These are phyloP conservation scores for Xylariaceae sp. DNA, from an alignment of 2,329 filamentous ascomycete genomes.

Conservation along the genomic window DNA sequence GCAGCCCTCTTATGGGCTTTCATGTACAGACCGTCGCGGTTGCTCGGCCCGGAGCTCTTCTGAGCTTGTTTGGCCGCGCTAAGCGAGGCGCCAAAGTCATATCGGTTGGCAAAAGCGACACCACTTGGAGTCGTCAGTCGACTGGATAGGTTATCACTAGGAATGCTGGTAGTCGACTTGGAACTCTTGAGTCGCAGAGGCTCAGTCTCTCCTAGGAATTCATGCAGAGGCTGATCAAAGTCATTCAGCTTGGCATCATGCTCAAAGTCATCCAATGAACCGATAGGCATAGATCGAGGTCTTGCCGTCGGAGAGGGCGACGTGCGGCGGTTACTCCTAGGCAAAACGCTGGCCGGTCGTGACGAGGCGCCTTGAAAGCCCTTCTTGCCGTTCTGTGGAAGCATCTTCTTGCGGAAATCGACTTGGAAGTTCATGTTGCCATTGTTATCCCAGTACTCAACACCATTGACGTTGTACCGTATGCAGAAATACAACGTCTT, in stretches of 20 bases:
- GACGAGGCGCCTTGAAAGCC: constrained; percentile 47
- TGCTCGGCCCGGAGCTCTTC: constrained; percentile 53
- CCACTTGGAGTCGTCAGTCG: constrained; percentile 54
- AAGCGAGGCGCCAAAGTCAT: constrained; percentile 93
- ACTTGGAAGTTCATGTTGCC: constrained; percentile 82
- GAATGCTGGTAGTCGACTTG: constrained; percentile 59
- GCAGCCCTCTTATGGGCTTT: constrained; percentile 44
- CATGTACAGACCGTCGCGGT: constrained; percentile 48
- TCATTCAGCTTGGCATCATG: constrained; percentile 51
- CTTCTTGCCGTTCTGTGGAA: constrained; percentile 57
- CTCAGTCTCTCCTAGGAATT: constrained; percentile 61
- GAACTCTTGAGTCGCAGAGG: constrained; percentile 67
- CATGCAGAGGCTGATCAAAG: constrained; percentile 57
- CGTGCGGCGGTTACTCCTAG: constrained; percentile 61
- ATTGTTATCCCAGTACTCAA: constrained; percentile 97
- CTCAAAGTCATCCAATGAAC: constrained; percentile 67
- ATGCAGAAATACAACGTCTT: constrained; percentile 94
- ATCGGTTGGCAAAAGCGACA: constrained; percentile 84
- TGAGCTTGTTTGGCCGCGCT: constrained; percentile 74
- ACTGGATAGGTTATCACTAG: constrained; percentile 57
- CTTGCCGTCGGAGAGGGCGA: constrained; percentile 41
- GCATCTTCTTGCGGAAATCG: constrained; percentile 79
- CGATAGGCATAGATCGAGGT: constrained; percentile 52
- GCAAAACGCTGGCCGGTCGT: constrained; percentile 52
- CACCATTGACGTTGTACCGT: constrained; percentile 77